These are phyloP conservation scores for Centaurea solstitialis DNA, from an alignment of 129 eudicot species.

Conservation along the genomic window DNA sequence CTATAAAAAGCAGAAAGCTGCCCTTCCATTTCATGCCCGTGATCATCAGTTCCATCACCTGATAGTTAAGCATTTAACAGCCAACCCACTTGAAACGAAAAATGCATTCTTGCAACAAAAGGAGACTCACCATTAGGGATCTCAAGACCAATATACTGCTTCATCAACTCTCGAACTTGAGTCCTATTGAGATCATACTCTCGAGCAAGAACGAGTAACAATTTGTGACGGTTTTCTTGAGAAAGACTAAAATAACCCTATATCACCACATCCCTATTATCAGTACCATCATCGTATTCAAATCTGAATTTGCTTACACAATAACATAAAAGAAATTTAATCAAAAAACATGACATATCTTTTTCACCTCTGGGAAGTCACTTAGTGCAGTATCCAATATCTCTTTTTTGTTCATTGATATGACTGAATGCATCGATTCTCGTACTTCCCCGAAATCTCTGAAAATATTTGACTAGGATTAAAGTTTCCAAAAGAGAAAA, in stretches of 20 bases:
- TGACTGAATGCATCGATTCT: slow-evolving; percentile 78
- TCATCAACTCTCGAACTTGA: slow-evolving; percentile 84
- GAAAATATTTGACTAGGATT: slow-evolving; percentile 19
- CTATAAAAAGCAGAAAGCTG: slow-evolving; percentile 71
- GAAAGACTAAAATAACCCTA: slow-evolving; percentile 84
- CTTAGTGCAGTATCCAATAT: slow-evolving; percentile 70
- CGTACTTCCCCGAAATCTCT: slow-evolving; percentile 73
- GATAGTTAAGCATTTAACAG: slow-evolving; percentile 20
- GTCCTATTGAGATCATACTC: slow-evolving; percentile 83
- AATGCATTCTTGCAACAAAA: slow-evolving; percentile 8
- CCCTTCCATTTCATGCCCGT: slow-evolving; percentile 60
- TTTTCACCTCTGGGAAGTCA: slow-evolving; percentile 75
- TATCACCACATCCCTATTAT: slow-evolving; percentile 19
- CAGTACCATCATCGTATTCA: slow-evolving; percentile 9
- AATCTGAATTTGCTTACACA: slow-evolving; percentile 5
- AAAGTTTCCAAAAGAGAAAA: neutral
- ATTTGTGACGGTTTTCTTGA: slow-evolving; percentile 46
- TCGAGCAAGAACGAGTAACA: slow-evolving; percentile 68
- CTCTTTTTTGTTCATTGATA: slow-evolving; percentile 80
- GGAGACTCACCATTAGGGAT: slow-evolving; percentile 61
- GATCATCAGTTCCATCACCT: slow-evolving; percentile 62
- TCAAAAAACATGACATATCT: neutral
- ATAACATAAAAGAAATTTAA: neutral
- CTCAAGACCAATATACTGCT: slow-evolving; percentile 82
- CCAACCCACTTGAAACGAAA: neutral